phyloP scores from a whole-genome alignment of 2,329 filamentous ascomycete species.

The Alternaria triticimaculans region DNA sequence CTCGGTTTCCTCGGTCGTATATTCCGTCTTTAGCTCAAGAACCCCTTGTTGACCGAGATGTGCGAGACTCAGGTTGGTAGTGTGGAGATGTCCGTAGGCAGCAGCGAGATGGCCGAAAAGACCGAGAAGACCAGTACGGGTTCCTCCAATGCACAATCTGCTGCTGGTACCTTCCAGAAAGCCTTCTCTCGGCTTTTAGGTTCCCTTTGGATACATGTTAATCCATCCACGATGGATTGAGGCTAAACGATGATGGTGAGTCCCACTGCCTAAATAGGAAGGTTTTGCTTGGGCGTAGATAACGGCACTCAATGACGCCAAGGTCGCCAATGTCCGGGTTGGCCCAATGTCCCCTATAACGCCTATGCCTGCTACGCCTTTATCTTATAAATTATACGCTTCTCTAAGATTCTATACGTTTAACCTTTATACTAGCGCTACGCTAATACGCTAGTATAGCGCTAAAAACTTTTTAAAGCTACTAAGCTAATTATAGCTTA shows the following conservation, averaged over 20 bases:
- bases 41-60: neutral
- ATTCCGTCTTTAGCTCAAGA: neutral
- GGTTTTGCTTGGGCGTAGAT: conserved; percentile 1
- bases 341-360: neutral
- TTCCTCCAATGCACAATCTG: neutral
- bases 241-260: neutral
- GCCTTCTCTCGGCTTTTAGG: neutral
- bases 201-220: neutral
- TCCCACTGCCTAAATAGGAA: conserved; percentile 3
- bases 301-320: neutral
- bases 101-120: neutral
- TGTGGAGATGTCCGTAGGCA: neutral
- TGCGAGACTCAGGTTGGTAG: neutral
- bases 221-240: neutral
- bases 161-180: neutral
- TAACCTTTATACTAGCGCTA: no score
- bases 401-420: no score
- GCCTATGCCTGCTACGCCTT: neutral
- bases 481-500: neutral
- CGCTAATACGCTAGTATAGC: no score
- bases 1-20: neutral
- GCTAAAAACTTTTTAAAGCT: neutral
- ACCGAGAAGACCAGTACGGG: neutral
- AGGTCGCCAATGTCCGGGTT: neutral
- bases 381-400: no score